These are phyloP conservation scores for Yamadazyma sp. DNA, from an alignment of 1,139 yeast genomes.

Conservation along the genomic window DNA sequence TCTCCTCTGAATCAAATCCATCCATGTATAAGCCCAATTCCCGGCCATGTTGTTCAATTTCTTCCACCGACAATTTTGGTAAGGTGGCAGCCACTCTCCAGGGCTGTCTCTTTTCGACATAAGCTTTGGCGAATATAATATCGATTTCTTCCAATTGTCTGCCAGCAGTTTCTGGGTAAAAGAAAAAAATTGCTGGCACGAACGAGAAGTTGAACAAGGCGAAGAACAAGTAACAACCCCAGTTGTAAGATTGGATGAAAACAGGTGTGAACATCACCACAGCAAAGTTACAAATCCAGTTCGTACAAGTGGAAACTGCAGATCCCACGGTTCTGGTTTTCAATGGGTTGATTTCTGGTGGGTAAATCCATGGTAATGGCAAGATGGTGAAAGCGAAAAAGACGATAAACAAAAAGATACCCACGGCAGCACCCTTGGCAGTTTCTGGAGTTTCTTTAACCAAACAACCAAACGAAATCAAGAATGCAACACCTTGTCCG, in stretches of 20 bases:
- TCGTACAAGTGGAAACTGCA: constrained; percentile 51
- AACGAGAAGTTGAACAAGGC: constrained; percentile 39
- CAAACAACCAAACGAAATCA: constrained; percentile 45
- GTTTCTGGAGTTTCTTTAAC: constrained; percentile 29
- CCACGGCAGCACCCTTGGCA: constrained; percentile 52
- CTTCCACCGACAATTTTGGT: constrained; percentile 45
- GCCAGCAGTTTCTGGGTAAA: constrained; percentile 51
- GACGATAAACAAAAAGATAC: constrained; percentile 52
- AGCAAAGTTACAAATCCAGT: constrained; percentile 48
- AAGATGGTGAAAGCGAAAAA: constrained; percentile 59
- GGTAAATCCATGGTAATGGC: constrained; percentile 61
- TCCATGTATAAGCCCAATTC: constrained; percentile 48
- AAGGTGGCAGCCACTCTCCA: constrained; percentile 52
- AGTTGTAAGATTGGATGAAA: constrained; percentile 35
- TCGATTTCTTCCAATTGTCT: constrained; percentile 50
- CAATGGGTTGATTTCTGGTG: constrained; percentile 65
- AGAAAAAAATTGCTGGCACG: constrained; percentile 45
- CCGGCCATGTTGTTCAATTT: constrained; percentile 49
- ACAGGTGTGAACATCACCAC: constrained; percentile 51
- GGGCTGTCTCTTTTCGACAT: constrained; percentile 45
- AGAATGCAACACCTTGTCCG: constrained; percentile 45
- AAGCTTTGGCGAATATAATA: constrained; percentile 45
- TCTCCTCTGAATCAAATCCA: constrained; percentile 20
- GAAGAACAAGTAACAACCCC: constrained; percentile 49
- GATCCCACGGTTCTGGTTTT: constrained; percentile 58